A percentile compares a stretch with the other conserved stretches of the same genome.
These are phyloP conservation scores for Sesbania bispinosa DNA, from an alignment of 306 rosid genomes.

Conservation along the genomic window DNA sequence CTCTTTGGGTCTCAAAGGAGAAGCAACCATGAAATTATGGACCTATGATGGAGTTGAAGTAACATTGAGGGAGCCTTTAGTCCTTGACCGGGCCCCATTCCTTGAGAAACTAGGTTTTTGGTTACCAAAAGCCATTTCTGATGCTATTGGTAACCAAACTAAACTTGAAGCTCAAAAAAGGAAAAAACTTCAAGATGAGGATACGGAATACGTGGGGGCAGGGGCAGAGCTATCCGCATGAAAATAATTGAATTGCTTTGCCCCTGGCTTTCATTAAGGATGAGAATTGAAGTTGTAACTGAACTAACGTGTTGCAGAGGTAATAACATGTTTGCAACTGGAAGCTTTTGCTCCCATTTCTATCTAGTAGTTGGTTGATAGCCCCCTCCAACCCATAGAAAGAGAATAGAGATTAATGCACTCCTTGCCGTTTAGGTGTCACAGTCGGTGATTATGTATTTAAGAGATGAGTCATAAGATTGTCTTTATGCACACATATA, in stretches of 20 bases:
- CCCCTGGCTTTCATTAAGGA: conserved; percentile 11
- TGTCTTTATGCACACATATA: background rate
- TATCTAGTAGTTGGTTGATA: background rate
- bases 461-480: background rate
- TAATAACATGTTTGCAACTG: conserved; percentile 4
- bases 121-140: conserved; percentile 82
- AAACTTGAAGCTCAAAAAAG: conserved; percentile 60
- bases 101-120: conserved; percentile 84
- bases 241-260: conserved; percentile 25
- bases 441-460: background rate
- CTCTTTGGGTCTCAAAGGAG: conserved; percentile 80
- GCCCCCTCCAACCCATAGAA: background rate
- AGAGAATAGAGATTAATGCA: background rate
- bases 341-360: background rate
- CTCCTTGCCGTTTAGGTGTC: background rate
- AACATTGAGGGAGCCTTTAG: conserved; percentile 78
- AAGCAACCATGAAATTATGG: conserved; percentile 72
- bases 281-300: conserved; percentile 8
- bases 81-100: conserved; percentile 74
- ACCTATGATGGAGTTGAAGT: conserved; percentile 70
- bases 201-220: conserved; percentile 32
- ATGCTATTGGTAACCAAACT: conserved; percentile 57
- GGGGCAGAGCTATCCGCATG: conserved; percentile 38
- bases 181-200: conserved; percentile 48
- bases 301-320: conserved; percentile 23